phyloP scores from a whole-genome alignment of 164 flowering plant species.

The Platanus orientalis region DNA sequence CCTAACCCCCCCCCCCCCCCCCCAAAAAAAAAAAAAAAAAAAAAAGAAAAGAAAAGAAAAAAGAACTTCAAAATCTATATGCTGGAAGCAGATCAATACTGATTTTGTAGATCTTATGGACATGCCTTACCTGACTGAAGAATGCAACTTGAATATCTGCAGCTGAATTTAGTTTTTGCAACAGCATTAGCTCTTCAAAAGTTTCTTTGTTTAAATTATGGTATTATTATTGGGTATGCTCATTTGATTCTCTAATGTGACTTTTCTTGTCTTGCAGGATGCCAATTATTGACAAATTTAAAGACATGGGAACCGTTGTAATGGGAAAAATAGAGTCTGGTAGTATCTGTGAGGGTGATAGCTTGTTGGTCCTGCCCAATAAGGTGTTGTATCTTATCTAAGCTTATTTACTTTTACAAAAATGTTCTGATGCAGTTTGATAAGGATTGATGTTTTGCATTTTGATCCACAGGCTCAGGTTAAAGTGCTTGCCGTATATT shows the following conservation, averaged over 20 bases:
- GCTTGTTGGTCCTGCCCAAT: slow-evolving; percentile 83
- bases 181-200: too few species aligned
- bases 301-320: slow-evolving; percentile 97
- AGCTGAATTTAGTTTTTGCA: too few species aligned
- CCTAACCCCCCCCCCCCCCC: too few species aligned
- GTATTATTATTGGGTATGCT: not conserved
- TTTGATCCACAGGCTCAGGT: slow-evolving; percentile 55
- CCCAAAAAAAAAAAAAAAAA: too few species aligned
- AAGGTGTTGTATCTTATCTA: slow-evolving; percentile 55
- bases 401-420: not conserved
- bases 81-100: too few species aligned
- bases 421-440: not conserved
- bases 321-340: slow-evolving; percentile 99
- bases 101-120: too few species aligned
- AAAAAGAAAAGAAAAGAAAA: too few species aligned
- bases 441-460: not conserved
- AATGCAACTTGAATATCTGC: too few species aligned
- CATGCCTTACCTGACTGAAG: too few species aligned
- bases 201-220: not conserved
- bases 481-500: slow-evolving; percentile 66
- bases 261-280: slow-evolving; percentile 43
- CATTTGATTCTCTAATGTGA: not conserved
- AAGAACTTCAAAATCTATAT: too few species aligned
- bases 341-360: slow-evolving; percentile 78
- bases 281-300: slow-evolving; percentile 95